These are phyloP conservation scores for Tricholoma saponaceum DNA, from an alignment of 768 basidiomycete species.

Conservation along the genomic window DNA sequence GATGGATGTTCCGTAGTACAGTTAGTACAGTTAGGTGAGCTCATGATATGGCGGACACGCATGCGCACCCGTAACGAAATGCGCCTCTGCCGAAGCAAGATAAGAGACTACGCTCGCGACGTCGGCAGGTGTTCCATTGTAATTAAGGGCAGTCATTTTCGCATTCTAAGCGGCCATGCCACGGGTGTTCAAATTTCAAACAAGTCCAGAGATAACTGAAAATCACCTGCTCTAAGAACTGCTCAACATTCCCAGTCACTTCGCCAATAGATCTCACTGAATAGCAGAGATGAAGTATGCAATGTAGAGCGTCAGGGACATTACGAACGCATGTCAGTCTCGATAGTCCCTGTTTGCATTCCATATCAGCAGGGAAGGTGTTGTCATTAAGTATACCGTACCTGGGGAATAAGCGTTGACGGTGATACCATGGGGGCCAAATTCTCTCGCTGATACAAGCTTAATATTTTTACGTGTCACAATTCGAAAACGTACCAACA, in stretches of 20 bases:
- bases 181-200: not conserved
- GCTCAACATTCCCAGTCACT: not conserved
- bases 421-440: conserved; percentile 16
- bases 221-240: conserved; percentile 5
- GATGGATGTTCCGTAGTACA: not conserved
- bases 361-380: not conserved
- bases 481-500: conserved; percentile 11
- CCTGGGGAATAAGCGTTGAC: conserved; percentile 22
- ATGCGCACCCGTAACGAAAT: conserved; percentile 28
- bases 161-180: not conserved
- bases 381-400: not conserved
- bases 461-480: not conserved
- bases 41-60: not conserved
- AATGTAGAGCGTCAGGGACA: not conserved
- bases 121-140: conserved; percentile 24
- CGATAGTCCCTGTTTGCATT: conserved; percentile 10
- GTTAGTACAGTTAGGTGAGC: too few relatives aligned
- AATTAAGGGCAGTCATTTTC: conserved; percentile 6
- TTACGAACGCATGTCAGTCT: conserved; percentile 15
- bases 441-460: conserved; percentile 12
- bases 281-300: not conserved
- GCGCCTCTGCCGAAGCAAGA: conserved; percentile 30
- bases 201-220: not conserved
- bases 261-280: conserved; percentile 10
- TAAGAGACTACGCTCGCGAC: conserved; percentile 34